Evolutionary conservation across 768 basidiomycete genomes (phyloP).

Genomic region (Auriscalpium orientale): DNA sequence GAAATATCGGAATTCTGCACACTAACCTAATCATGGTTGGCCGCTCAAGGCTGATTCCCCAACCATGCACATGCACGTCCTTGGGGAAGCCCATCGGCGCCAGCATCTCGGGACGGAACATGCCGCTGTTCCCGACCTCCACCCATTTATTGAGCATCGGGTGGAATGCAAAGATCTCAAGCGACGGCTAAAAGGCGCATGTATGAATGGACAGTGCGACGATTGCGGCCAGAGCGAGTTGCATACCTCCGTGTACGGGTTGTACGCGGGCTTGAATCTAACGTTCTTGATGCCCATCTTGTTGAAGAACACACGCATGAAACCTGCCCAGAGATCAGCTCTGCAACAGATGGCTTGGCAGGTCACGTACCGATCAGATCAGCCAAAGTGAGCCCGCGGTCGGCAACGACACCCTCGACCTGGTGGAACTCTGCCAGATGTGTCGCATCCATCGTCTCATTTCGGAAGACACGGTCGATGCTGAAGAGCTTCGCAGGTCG

Average conservation of each 20-base stretch:
- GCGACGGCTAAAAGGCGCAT: slow-evolving; percentile 57
- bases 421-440: slow-evolving; percentile 99
- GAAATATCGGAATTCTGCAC: too few relatives aligned
- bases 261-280: slow-evolving; percentile 98
- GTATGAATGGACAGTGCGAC: neutral
- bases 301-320: slow-evolving; percentile 97
- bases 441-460: slow-evolving; percentile 97
- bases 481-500: slow-evolving; percentile 91
- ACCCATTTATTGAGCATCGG: slow-evolving; percentile 92
- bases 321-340: slow-evolving; percentile 43
- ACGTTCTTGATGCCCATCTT: slow-evolving; percentile 96
- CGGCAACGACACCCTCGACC: slow-evolving; percentile 99
- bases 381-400: slow-evolving; percentile 84
- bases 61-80: slow-evolving; percentile 93
- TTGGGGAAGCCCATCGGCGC: slow-evolving; percentile 98
- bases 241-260: slow-evolving; percentile 89
- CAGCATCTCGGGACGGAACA: slow-evolving; percentile 99
- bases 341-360: neutral
- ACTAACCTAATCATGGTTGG: slow-evolving; percentile 97
- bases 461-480: slow-evolving; percentile 97
- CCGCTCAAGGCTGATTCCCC: slow-evolving; percentile 90
- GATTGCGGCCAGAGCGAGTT: neutral
- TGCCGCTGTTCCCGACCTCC: slow-evolving; percentile 97
- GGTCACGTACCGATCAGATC: slow-evolving; percentile 74
- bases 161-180: slow-evolving; percentile 99